These are phyloP conservation scores for Marasmius tenuissimus DNA, from an alignment of 1,284 basidiomycete genomes.

Conservation along the genomic window DNA sequence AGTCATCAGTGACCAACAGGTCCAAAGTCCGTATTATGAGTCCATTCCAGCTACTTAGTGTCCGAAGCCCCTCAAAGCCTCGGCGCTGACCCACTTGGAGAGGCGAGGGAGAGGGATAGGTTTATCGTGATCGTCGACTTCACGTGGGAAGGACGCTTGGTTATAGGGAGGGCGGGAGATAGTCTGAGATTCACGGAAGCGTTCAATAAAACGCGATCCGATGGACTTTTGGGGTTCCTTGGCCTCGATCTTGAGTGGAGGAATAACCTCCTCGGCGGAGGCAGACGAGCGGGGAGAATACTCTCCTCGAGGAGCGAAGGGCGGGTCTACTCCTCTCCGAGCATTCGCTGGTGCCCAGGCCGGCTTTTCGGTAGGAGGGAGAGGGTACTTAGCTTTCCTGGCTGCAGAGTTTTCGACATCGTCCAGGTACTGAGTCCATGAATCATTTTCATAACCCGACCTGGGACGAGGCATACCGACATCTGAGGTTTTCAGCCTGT, in stretches of 20 bases:
- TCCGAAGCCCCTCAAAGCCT: constrained; percentile 26
- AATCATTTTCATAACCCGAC: constrained; percentile 17
- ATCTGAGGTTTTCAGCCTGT: constrained; percentile 11
- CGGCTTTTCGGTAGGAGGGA: constrained; percentile 27
- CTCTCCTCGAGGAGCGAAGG: constrained; percentile 25
- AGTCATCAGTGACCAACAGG: no score
- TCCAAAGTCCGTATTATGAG: neutral
- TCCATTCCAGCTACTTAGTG: neutral
- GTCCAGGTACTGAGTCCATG: constrained; percentile 28
- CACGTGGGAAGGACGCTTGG: constrained; percentile 38
- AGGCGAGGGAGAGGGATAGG: constrained; percentile 52
- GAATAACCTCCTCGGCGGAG: constrained; percentile 6
- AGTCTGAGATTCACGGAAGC: constrained; percentile 34
- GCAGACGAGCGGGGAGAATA: neutral
- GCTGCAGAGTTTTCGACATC: constrained; percentile 28
- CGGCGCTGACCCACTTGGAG: constrained; percentile 60
- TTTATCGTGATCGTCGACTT: constrained; percentile 47
- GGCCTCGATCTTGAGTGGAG: constrained; percentile 18
- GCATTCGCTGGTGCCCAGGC: constrained; percentile 44
- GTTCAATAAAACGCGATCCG: constrained; percentile 41
- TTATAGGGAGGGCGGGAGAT: constrained; percentile 25
- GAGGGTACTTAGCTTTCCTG: constrained; percentile 18
- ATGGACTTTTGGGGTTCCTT: constrained; percentile 14
- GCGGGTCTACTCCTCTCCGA: constrained; percentile 54
- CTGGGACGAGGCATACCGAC: constrained; percentile 5